Evolutionary conservation across 1,284 basidiomycete species (phyloP), one percentile per base, ranked within the genome.

Genomic region (Ganoderma lucidum): DNA sequence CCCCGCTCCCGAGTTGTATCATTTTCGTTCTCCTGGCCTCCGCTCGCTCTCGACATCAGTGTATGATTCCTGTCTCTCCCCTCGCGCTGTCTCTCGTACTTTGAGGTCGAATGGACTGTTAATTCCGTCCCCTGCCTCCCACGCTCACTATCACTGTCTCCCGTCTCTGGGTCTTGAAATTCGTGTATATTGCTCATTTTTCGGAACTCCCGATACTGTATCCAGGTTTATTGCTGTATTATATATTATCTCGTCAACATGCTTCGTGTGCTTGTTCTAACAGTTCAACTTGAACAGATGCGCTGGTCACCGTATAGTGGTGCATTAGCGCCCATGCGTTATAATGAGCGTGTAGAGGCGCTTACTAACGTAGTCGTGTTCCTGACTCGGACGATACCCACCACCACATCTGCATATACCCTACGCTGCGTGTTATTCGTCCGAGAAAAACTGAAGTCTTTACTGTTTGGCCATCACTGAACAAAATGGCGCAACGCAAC

Each of bases 141-240:
- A 73, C 72, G 72, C 68, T 73, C 72, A 10, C 53, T 73, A 63
- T 48, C 56, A 41, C 56, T 37, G 42, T 61, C 58, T 58, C 51
- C 17, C 14, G 53, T 68, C 62, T 62, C 53, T 62, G 48, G 48
- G 30, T 70, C 30, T 44, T 56, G 60, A 65, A 63, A 67, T 70
- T 70, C 58, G 67, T 73, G 72, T 73, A 73, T 71, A 73, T 73
- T 68, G 65, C 39, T 64, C 69, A 28, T 48, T 45, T 42, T 62
- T 62, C 51, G 30, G 42, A 45, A 64, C 65, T 64, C 32, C 64
- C 55, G 64, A 59, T 71, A 73, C 68, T 73, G 70, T 71, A 73
- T 70, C 64, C 68, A 67, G 70, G 66, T 71, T 71, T 68, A 73
- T 64, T 70, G 64, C 68, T 73, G 72, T 73, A 73, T 73, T 63